A percentile compares a stretch with the other conserved stretches of the same genome.
phyloP scores from a whole-genome alignment of 2,329 filamentous ascomycete species.

The Colletotrichum sp. region DNA sequence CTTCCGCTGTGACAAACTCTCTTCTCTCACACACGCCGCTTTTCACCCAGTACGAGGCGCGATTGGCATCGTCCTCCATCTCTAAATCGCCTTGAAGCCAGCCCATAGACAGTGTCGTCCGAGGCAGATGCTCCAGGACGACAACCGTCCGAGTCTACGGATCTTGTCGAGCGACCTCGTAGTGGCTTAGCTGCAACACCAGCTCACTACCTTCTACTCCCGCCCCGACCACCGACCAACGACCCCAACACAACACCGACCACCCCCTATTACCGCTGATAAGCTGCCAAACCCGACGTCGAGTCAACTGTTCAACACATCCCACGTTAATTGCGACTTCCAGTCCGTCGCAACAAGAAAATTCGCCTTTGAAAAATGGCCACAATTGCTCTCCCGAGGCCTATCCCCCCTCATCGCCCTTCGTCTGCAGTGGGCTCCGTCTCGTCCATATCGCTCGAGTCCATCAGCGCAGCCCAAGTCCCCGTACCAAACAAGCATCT shows the following conservation, averaged over 20 bases:
- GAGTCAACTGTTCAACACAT: background rate
- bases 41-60: background rate
- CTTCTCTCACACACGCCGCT: background rate
- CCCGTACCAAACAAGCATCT: conserved; percentile 87
- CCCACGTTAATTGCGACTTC: background rate
- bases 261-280: background rate
- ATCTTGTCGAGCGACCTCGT: background rate
- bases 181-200: background rate
- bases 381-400: conserved; percentile 58
- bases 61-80: background rate
- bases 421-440: conserved; percentile 41
- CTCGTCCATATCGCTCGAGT: conserved; percentile 38
- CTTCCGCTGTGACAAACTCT: background rate
- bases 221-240: background rate
- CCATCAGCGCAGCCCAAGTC: conserved; percentile 36
- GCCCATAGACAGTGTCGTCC: background rate
- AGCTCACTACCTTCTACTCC: background rate
- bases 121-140: background rate
- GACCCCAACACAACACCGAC: background rate
- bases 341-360: background rate
- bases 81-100: background rate
- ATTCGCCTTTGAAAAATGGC: conserved; percentile 41
- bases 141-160: background rate
- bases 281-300: background rate
- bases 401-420: conserved; percentile 49